These are phyloP conservation scores for Colletotrichum caudatum DNA, from an alignment of 2,329 filamentous ascomycete species.

Conservation along the genomic window DNA sequence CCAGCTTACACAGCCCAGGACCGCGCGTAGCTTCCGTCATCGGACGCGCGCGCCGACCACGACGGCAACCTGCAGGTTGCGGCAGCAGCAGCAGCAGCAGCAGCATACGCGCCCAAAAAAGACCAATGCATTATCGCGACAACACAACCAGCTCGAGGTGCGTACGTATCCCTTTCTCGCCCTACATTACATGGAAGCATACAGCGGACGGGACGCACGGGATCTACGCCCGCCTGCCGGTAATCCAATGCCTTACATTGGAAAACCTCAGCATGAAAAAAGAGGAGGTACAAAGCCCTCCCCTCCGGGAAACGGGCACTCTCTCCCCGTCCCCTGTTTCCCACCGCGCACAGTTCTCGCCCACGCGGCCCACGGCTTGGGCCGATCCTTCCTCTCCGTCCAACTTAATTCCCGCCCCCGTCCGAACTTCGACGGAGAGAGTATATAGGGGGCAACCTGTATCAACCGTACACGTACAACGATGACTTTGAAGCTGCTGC, in stretches of 20 bases:
- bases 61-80: conserved; percentile 6
- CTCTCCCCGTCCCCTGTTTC: not conserved
- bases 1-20: not conserved
- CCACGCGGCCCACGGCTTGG: not conserved
- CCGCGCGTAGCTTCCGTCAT: conserved; percentile 1
- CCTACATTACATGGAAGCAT: not conserved
- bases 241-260: not conserved
- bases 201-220: not conserved
- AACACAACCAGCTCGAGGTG: not conserved
- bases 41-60: conserved; percentile 1
- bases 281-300: not conserved
- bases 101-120: not conserved
- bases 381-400: not conserved
- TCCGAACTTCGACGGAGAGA: conserved; percentile 22
- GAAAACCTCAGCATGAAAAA: conserved; percentile 6
- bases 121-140: not conserved
- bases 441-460: not conserved
- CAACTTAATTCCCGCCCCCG: conserved; percentile 7
- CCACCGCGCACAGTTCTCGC: not conserved
- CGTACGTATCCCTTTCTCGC: not conserved
- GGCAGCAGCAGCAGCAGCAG: too few relatives aligned
- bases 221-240: not conserved
- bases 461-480: not conserved
- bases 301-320: not conserved
- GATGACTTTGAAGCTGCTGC: not conserved